Evolutionary conservation across 2,329 filamentous ascomycete genomes (phyloP).

Genomic region (Neonectria punicea): DNA sequence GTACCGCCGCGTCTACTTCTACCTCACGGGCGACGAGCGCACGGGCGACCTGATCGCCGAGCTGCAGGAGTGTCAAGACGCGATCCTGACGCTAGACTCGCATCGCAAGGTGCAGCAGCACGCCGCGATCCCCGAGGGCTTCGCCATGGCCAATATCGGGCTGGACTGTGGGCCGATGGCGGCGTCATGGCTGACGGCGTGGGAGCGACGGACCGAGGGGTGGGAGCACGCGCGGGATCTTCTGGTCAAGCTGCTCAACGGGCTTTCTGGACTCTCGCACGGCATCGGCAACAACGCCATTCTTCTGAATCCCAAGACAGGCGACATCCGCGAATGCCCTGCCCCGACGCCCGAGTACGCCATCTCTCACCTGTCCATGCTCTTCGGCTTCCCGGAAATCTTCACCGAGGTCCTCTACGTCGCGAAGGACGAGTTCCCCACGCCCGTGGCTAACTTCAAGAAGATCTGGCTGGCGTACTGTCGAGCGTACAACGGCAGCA

Average conservation of each 20-base stretch:
- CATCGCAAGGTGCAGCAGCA: conserved; percentile 34
- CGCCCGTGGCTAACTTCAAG: conserved; percentile 12
- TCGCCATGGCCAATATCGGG: conserved; percentile 33
- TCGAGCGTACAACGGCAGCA: conserved; percentile 28
- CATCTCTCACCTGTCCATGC: conserved; percentile 33
- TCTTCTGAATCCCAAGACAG: conserved; percentile 29
- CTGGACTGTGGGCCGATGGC: conserved; percentile 33
- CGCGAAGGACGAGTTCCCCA: conserved; percentile 23
- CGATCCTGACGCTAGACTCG: conserved; percentile 26
- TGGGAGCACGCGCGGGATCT: conserved; percentile 24
- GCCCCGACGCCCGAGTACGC: conserved; percentile 26
- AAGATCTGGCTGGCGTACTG: conserved; percentile 30
- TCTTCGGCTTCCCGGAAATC: conserved; percentile 32
- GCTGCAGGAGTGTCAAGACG: conserved; percentile 23
- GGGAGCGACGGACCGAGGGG: conserved; percentile 27
- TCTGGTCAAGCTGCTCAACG: conserved; percentile 25
- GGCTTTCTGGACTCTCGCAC: conserved; percentile 16
- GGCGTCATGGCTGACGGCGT: conserved; percentile 30
- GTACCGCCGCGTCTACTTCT: conserved; percentile 63
- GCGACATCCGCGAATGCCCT: conserved; percentile 32
- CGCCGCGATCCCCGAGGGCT: conserved; percentile 24
- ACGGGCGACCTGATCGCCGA: conserved; percentile 54
- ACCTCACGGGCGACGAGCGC: conserved; percentile 66
- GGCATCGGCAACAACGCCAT: conserved; percentile 33
- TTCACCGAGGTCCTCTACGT: conserved; percentile 27